Conservation (phyloP, 1,139 yeast species). For the Geotrichum fermentans region DNA sequence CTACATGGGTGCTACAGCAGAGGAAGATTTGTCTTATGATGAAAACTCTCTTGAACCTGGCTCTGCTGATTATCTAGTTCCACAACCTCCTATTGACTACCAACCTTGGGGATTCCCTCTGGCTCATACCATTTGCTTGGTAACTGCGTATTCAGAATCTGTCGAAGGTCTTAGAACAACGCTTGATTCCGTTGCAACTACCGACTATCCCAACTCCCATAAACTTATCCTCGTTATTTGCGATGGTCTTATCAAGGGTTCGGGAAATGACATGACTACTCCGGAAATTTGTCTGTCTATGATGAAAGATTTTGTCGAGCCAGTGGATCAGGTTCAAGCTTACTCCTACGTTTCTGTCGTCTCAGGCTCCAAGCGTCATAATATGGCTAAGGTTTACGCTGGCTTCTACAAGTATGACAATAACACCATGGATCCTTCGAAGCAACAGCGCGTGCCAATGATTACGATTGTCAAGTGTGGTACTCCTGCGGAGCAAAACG, state of each 20-base stretch:
- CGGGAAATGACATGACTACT: constrained; percentile 80
- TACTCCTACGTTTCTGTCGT: constrained; percentile 93
- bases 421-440: constrained; percentile 64
- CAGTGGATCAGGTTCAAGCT: constrained; percentile 69
- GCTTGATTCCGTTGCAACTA: constrained; percentile 83
- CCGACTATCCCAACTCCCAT: constrained; percentile 93
- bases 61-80: constrained; percentile 66
- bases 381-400: constrained; percentile 88
- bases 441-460: constrained; percentile 87
- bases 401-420: constrained; percentile 86
- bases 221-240: constrained; percentile 78
- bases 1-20: constrained; percentile 29
- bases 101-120: constrained; percentile 87
- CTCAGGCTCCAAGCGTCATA: constrained; percentile 86
- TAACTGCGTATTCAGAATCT: constrained; percentile 94
- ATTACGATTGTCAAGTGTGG: constrained; percentile 86
- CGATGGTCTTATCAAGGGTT: constrained; percentile 91
- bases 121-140: constrained; percentile 76
- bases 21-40: constrained; percentile 17
- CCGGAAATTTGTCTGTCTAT: constrained; percentile 82
- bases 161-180: constrained; percentile 81
- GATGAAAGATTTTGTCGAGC: constrained; percentile 78
- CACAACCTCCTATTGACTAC: constrained; percentile 86
- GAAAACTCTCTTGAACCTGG: constrained; percentile 22
- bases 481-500: constrained; percentile 69